Conservation (phyloP, 2,329 filamentous ascomycete species). For the Phoma sp. region DNA sequence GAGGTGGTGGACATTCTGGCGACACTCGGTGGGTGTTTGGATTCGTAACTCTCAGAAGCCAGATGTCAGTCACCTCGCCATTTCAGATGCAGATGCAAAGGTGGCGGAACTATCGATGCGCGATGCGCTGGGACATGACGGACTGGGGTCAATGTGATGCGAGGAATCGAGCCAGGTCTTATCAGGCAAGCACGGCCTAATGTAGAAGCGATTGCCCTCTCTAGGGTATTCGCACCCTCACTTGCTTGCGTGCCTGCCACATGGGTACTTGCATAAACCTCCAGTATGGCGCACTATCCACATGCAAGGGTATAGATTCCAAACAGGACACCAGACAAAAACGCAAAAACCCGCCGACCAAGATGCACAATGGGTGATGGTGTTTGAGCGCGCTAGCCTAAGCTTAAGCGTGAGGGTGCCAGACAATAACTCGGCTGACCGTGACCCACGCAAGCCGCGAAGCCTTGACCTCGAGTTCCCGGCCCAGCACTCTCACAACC, state of each 20-base stretch:
- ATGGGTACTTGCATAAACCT: conserved; percentile 3
- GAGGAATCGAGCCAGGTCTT: conserved; percentile 16
- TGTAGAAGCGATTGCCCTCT: conserved; percentile 19
- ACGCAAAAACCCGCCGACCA: neutral
- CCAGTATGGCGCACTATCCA: conserved; percentile 2
- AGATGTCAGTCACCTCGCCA: neutral
- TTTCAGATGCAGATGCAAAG: conserved; percentile 1
- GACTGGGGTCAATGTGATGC: conserved; percentile 10
- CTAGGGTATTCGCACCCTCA: conserved; percentile 4
- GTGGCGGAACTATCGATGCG: neutral
- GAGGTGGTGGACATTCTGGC: conserved; percentile 9
- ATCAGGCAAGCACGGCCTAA: conserved; percentile 26
- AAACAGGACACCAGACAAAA: neutral
- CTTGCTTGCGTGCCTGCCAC: conserved; percentile 2
- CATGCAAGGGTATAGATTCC: neutral
- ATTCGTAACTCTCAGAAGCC: neutral
- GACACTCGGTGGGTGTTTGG: neutral
- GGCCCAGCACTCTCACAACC: conserved; percentile 20
- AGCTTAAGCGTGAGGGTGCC: conserved; percentile 4
- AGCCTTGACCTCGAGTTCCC: conserved; percentile 14
- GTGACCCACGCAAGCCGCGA: neutral
- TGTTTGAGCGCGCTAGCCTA: conserved; percentile 11
- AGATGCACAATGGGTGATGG: neutral
- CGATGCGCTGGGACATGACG: conserved; percentile 15
- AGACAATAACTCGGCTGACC: conserved; percentile 11